Conservation (phyloP, 176 grass and related monocot genomes). For the Dactylis glomerata region DNA sequence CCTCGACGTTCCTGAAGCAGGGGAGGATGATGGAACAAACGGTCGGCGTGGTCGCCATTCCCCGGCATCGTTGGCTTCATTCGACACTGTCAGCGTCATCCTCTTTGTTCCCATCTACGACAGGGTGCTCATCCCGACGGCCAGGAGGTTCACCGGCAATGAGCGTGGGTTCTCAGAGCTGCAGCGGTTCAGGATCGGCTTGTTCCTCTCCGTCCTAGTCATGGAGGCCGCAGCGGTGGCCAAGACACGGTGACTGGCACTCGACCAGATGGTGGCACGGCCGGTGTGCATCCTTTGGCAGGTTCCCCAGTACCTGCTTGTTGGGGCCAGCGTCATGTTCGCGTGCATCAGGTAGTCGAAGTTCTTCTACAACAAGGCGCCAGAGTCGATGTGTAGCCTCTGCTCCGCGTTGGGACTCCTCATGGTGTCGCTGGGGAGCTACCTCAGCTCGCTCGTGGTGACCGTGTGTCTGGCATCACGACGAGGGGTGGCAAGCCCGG, state of each 20-base stretch:
- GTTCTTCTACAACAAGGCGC: constrained; percentile 63
- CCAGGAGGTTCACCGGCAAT: constrained; percentile 51
- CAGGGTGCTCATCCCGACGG: constrained; percentile 50
- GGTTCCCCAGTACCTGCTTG: constrained; percentile 53
- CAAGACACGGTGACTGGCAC: constrained; percentile 52
- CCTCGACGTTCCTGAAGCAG: constrained; percentile 80
- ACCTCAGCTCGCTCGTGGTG: constrained; percentile 57
- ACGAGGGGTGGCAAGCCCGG: constrained; percentile 28
- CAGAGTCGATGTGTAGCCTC: constrained; percentile 52
- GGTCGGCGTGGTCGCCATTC: constrained; percentile 55
- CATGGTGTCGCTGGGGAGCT: constrained; percentile 41
- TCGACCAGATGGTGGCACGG: constrained; percentile 22
- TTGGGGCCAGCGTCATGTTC: constrained; percentile 53
- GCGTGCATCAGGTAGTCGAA: constrained; percentile 47
- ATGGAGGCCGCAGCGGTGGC: constrained; percentile 61
- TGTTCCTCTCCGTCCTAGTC: constrained; percentile 62
- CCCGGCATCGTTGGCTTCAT: constrained; percentile 74
- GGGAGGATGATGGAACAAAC: constrained; percentile 52
- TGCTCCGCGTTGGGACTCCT: constrained; percentile 42
- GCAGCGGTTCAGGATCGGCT: constrained; percentile 61
- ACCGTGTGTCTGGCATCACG: constrained; percentile 37
- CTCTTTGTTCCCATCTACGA: constrained; percentile 76
- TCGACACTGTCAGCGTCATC: constrained; percentile 72
- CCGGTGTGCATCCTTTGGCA: constrained; percentile 81
- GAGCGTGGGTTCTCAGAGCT: constrained; percentile 70